phyloP scores from a whole-genome alignment of 2,329 filamentous ascomycete genomes.

The Monilinia aucupariae region DNA sequence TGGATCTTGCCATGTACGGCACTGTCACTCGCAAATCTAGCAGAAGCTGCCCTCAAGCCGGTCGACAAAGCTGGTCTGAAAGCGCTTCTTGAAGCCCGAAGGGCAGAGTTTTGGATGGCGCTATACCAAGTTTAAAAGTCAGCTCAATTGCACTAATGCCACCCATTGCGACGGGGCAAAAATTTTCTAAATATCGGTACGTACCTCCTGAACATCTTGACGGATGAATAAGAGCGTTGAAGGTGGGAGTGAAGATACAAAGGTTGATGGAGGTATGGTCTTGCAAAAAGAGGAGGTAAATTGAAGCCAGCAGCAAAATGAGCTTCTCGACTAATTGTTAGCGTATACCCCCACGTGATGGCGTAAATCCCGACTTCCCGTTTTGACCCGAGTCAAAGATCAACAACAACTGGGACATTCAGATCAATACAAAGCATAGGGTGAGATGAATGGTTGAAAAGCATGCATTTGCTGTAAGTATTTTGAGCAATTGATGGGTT shows the following conservation, averaged over 20 bases:
- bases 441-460: background rate
- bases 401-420: background rate
- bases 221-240: slow-evolving; percentile 62
- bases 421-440: background rate
- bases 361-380: slow-evolving; percentile 5
- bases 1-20: slow-evolving; percentile 63
- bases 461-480: background rate
- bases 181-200: slow-evolving; percentile 38
- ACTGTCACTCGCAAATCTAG: slow-evolving; percentile 49
- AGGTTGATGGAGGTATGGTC: slow-evolving; percentile 39
- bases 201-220: slow-evolving; percentile 81
- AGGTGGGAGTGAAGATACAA: slow-evolving; percentile 53
- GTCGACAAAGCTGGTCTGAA: slow-evolving; percentile 52
- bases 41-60: slow-evolving; percentile 48
- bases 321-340: slow-evolving; percentile 37
- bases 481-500: background rate
- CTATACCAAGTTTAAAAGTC: slow-evolving; percentile 42
- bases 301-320: slow-evolving; percentile 22
- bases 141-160: slow-evolving; percentile 44
- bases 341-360: slow-evolving; percentile 18
- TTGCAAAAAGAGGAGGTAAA: slow-evolving; percentile 17
- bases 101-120: slow-evolving; percentile 62
- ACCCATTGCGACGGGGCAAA: slow-evolving; percentile 17
- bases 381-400: slow-evolving; percentile 14
- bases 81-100: slow-evolving; percentile 53